A percentile compares a stretch with the other conserved stretches of the same genome.
phyloP scores from a whole-genome alignment of 495 filamentous ascomycete species.

The Rostrohypoxylon terebratum region DNA sequence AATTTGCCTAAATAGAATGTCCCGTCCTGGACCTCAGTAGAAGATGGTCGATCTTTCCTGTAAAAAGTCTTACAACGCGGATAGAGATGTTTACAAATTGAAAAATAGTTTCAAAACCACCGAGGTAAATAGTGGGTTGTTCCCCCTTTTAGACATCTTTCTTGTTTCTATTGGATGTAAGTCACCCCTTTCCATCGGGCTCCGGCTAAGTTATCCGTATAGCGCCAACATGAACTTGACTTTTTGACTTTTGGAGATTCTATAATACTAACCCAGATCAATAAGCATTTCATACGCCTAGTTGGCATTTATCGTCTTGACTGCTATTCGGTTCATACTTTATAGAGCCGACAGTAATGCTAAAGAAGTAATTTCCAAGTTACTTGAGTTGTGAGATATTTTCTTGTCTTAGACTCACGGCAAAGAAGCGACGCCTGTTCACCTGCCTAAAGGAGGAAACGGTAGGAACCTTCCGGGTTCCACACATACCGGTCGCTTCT shows the following conservation, averaged over 20 bases:
- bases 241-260: not conserved
- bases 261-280: not conserved
- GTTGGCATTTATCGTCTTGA: too few species aligned
- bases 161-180: constrained; percentile 26
- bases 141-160: constrained; percentile 27
- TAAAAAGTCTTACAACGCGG: constrained; percentile 23
- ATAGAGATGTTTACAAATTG: constrained; percentile 28
- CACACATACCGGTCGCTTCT: too few species aligned
- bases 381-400: too few species aligned
- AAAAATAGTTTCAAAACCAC: constrained; percentile 25
- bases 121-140: constrained; percentile 31
- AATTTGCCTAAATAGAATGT: constrained; percentile 44
- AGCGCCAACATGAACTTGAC: not conserved
- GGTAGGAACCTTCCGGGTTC: too few species aligned
- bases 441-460: too few species aligned
- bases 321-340: too few species aligned
- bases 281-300: too few species aligned
- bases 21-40: constrained; percentile 23
- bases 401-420: too few species aligned
- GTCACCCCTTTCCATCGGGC: constrained; percentile 35
- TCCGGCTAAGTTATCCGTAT: constrained; percentile 35
- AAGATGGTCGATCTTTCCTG: constrained; percentile 34
- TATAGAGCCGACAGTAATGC: too few species aligned
- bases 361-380: too few species aligned
- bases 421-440: too few species aligned